Conservation (phyloP, 495 filamentous ascomycete species). For the Annulohypoxylon moriforme region DNA sequence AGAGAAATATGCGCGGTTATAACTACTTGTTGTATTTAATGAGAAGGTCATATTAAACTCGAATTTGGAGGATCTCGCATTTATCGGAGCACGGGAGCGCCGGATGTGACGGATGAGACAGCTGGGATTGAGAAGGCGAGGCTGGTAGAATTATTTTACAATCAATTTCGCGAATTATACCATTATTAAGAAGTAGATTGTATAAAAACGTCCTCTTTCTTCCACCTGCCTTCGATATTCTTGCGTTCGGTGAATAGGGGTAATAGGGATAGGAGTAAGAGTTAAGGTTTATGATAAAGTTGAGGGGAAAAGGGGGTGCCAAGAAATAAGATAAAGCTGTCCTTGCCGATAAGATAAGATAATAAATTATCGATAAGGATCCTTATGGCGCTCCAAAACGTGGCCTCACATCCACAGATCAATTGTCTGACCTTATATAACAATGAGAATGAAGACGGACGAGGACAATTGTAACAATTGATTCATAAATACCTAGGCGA, state of each 20-base stretch:
- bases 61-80: neutral
- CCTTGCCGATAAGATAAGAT: constrained; percentile 40
- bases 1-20: no score
- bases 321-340: constrained; percentile 34
- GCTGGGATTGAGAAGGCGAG: neutral
- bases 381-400: no score
- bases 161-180: neutral
- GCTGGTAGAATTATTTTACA: neutral
- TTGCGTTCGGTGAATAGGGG: constrained; percentile 9
- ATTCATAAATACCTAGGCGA: constrained; percentile 8
- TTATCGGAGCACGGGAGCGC: neutral
- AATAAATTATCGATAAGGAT: constrained; percentile 40
- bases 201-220: neutral
- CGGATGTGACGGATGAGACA: no score
- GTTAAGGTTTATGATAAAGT: no score
- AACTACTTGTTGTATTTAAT: neutral
- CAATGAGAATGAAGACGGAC: neutral
- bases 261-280: constrained; percentile 13
- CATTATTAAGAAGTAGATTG: neutral
- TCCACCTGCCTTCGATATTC: neutral
- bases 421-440: constrained; percentile 37
- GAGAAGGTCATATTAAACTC: neutral
- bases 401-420: neutral
- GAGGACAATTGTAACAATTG: constrained; percentile 9
- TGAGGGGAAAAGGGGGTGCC: constrained; percentile 19